Evolutionary conservation across 768 basidiomycete species (phyloP).

Genomic region (Pluteus cervinus): DNA sequence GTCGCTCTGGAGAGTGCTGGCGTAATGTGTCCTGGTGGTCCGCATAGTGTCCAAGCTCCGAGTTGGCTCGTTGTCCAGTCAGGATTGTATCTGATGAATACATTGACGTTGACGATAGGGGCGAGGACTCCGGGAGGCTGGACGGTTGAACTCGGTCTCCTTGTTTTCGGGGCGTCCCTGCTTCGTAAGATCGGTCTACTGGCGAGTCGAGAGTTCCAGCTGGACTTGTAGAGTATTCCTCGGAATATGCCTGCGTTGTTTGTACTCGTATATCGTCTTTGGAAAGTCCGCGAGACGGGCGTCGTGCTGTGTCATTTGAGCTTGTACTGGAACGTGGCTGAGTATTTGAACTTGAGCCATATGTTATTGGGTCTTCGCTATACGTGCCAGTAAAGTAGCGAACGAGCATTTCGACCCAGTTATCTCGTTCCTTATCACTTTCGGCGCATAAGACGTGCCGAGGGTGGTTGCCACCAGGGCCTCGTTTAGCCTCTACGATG

Average conservation of each 20-base stretch:
- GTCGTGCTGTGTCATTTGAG: constrained; percentile 32
- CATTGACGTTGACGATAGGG: constrained; percentile 56
- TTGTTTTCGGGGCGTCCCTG: no score
- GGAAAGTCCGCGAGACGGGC: constrained; percentile 38
- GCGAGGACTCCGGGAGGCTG: constrained; percentile 47
- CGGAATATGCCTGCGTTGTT: constrained; percentile 25
- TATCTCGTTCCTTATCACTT: constrained; percentile 88
- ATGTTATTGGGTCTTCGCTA: constrained; percentile 57
- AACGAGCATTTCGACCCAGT: constrained; percentile 92
- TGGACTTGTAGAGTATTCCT: constrained; percentile 47
- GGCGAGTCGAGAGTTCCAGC: constrained; percentile 49
- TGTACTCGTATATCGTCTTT: constrained; percentile 68
- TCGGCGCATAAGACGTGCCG: constrained; percentile 96
- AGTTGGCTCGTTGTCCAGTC: constrained; percentile 58
- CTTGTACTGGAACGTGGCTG: constrained; percentile 54
- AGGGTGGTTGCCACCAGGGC: constrained; percentile 59
- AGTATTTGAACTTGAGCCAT: constrained; percentile 25
- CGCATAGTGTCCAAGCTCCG: constrained; percentile 77
- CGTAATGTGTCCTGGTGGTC: constrained; percentile 48
- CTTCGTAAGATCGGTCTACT: no score
- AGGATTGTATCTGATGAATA: constrained; percentile 29
- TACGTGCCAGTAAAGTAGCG: constrained; percentile 81
- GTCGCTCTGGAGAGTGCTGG: constrained; percentile 48
- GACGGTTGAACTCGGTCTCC: constrained; percentile 49
- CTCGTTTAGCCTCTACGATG: constrained; percentile 84